phyloP scores from a whole-genome alignment of 129 eudicot species.

The Tanacetum coccineum region DNA sequence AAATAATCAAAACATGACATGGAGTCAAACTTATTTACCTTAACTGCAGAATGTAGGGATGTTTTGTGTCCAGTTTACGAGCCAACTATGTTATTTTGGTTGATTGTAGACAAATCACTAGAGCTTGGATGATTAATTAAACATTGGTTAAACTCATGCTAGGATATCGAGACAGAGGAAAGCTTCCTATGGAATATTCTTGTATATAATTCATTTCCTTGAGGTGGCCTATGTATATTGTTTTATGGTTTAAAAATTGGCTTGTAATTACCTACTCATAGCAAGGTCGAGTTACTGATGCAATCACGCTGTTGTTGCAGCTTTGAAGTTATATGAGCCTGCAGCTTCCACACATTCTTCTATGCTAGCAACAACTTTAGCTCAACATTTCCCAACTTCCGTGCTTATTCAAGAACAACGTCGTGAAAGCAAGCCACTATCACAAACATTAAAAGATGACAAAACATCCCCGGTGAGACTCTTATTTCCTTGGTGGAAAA shows the following conservation, averaged over 20 bases:
- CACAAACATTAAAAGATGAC: slow-evolving; percentile 44
- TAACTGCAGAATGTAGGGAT: background rate
- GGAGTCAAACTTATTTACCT: background rate
- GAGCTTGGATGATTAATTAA: slow-evolving; percentile 22
- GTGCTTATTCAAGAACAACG: slow-evolving; percentile 68
- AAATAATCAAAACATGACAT: background rate
- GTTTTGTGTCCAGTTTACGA: background rate
- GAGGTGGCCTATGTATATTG: slow-evolving; percentile 20
- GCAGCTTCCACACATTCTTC: slow-evolving; percentile 42
- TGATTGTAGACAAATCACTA: slow-evolving; percentile 17
- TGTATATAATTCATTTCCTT: slow-evolving; percentile 20
- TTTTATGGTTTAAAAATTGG: slow-evolving; percentile 10
- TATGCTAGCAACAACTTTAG: slow-evolving; percentile 44
- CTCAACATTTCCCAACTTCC: slow-evolving; percentile 57
- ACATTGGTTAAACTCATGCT: slow-evolving; percentile 25
- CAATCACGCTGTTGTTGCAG: slow-evolving; percentile 33
- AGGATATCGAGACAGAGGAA: slow-evolving; percentile 23
- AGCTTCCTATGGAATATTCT: slow-evolving; percentile 15
- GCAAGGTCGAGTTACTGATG: background rate
- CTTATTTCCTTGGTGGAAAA: background rate
- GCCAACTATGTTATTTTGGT: slow-evolving; percentile 14
- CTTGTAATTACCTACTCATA: background rate
- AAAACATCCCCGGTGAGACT: slow-evolving; percentile 50
- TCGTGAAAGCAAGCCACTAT: slow-evolving; percentile 47
- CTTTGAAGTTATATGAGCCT: slow-evolving; percentile 59